A percentile compares a stretch with the other conserved stretches of the same genome.
Evolutionary conservation across 768 basidiomycete genomes (phyloP).

Genomic region (Chiua virens): DNA sequence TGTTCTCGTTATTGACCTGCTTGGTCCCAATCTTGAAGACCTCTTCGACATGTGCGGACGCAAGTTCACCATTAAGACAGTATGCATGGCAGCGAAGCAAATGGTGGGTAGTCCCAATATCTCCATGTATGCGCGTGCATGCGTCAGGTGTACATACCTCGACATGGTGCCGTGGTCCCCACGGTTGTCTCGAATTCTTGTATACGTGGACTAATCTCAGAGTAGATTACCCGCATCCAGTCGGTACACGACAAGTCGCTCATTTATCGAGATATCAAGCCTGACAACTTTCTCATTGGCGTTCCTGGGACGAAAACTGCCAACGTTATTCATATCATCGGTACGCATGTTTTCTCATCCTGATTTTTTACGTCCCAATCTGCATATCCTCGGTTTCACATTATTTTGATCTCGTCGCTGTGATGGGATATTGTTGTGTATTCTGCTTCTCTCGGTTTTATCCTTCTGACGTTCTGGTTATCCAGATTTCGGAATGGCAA

Average conservation of each 20-base stretch:
- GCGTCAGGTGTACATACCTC: background rate
- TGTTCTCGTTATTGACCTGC: slow-evolving; percentile 88
- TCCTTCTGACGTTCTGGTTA: slow-evolving; percentile 6
- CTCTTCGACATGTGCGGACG: slow-evolving; percentile 99
- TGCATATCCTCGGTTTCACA: background rate
- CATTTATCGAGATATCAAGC: slow-evolving; percentile 99
- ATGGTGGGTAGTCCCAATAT: slow-evolving; percentile 63
- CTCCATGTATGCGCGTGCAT: background rate
- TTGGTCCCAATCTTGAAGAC: slow-evolving; percentile 98
- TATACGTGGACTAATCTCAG: slow-evolving; percentile 3
- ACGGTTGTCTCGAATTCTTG: slow-evolving; percentile 7
- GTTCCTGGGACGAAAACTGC: slow-evolving; percentile 89
- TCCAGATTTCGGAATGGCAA: slow-evolving; percentile 98
- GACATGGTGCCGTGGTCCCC: background rate
- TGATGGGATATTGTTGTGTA: background rate
- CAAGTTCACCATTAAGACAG: slow-evolving; percentile 97
- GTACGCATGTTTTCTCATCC: slow-evolving; percentile 42
- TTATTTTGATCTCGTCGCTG: background rate
- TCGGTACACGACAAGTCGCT: slow-evolving; percentile 97
- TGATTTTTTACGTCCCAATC: slow-evolving; percentile 8
- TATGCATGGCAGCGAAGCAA: slow-evolving; percentile 98
- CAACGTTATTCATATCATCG: slow-evolving; percentile 84
- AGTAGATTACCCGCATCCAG: slow-evolving; percentile 91
- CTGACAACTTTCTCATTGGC: slow-evolving; percentile 98
- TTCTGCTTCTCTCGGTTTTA: background rate